Base-by-base conservation (phyloP, 805 yeast genomes). In the Candida morakotiae region DNA sequence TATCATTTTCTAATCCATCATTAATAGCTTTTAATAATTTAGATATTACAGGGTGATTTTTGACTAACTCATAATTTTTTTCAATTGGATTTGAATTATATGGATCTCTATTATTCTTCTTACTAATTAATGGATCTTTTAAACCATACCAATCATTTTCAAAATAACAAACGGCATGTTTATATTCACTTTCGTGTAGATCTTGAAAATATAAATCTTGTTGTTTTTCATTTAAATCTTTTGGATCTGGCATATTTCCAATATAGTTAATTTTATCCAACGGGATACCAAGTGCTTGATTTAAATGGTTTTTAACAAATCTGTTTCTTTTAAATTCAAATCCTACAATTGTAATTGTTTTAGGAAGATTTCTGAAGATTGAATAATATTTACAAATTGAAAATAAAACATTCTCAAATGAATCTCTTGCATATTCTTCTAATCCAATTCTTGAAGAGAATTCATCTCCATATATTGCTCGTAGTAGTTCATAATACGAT, bases 361-460 rank as follows among this genome's bases (percentile, higher is more conserved):
- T 30, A 0, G 95, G 94, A 43, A 71, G 81, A 1, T 7, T 16
- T 0, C 67, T 62, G 3, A 60, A 53, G 2, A 69, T 41, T 44
- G 80, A 78, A 21, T 70, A 54, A 51, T 69, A 84, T 35, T 77
- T 60, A 24, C 73, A 64, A 2, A 82, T 45, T 45, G 83, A 76
- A 54, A 77, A 83, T 2, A 83, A 42, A 5, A 85, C 73, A 55
- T 86, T 86, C 51, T 86, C 94, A 52, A 81, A 81, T 1, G 93
- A 83, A 55, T 86, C 95, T 27, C 87, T 60, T 0, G 95, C 87
- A 53, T 56, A 81, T 46, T 83, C 89, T 50, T 86, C 95, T 1
- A 79, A 59, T 5, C 64, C 42, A 0, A 81, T 56, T 32, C 64
- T 34, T 9, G 48, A 36, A 52, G 45, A 4, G n/a, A n/a, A n/a